A percentile compares a stretch with the other conserved stretches of the same genome.
Evolutionary conservation across 192 early-diverging fungal species (phyloP).

Genomic region (Glomus cerebriforme): DNA sequence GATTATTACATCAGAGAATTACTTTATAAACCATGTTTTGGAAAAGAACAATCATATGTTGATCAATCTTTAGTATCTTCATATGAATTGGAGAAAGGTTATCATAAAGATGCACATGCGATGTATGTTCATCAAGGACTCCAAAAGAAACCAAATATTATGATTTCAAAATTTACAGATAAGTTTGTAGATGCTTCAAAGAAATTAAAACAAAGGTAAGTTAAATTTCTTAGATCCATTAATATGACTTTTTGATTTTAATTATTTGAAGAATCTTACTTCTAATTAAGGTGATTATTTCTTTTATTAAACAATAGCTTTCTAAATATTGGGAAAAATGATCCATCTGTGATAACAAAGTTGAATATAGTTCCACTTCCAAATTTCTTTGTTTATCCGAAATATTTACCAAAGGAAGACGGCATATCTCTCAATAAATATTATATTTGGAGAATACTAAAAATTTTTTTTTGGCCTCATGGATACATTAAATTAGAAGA

Average conservation of each 20-base stretch:
- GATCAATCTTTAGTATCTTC: neutral
- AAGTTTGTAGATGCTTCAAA: too few relatives aligned
- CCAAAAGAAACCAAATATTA: neutral
- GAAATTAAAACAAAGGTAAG: too few relatives aligned
- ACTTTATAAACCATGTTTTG: conserved; percentile 10
- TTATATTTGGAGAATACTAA: neutral
- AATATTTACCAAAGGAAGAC: neutral
- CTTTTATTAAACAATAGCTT: too few relatives aligned
- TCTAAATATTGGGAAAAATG: too few relatives aligned
- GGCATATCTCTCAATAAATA: too few relatives aligned
- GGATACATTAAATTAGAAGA: neutral
- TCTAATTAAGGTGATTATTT: too few relatives aligned
- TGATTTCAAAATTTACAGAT: neutral
- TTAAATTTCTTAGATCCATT: too few relatives aligned
- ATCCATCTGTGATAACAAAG: too few relatives aligned
- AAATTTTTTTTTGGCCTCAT: neutral
- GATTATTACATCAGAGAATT: neutral
- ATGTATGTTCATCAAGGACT: neutral
- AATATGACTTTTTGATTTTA: too few relatives aligned
- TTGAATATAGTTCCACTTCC: neutral
- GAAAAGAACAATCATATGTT: neutral
- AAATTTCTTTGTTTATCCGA: neutral
- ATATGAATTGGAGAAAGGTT: neutral
- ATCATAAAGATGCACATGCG: neutral
- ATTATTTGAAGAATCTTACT: neutral